Conservation (phyloP, 768 basidiomycete species). For the Hygrophoropsis aurantiaca region DNA sequence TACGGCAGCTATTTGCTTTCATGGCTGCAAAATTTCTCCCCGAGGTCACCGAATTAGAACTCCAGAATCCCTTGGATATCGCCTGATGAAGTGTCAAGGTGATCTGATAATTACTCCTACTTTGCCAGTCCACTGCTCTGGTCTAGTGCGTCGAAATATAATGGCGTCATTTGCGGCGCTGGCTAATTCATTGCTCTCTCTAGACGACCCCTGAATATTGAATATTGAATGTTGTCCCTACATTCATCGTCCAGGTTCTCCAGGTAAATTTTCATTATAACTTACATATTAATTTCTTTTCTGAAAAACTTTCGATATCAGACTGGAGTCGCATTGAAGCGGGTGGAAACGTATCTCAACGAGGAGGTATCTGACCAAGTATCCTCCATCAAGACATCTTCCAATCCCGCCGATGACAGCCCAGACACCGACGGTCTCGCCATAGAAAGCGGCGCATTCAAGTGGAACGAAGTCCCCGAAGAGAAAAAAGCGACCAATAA, state of each 20-base stretch:
- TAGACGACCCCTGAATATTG: no score
- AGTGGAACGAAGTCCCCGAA: conserved; percentile 53
- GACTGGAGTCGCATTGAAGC: conserved; percentile 56
- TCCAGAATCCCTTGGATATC: no score
- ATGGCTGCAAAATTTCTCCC: no score
- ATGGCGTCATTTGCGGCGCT: no score
- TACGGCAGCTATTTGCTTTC: no score
- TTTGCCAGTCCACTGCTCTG: no score
- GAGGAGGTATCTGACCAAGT: conserved; percentile 65
- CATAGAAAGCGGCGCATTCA: conserved; percentile 51
- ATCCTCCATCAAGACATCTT: conserved; percentile 48
- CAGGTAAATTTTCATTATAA: conserved; percentile 34
- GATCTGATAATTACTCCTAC: no score
- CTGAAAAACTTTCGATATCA: conserved; percentile 16
- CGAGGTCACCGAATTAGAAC: no score
- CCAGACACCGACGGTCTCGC: conserved; percentile 38
- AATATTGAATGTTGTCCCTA: conserved; percentile 79
- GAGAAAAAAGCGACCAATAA: conserved; percentile 11
- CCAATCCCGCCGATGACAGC: conserved; percentile 21
- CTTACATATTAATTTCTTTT: not conserved
- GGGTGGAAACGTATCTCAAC: conserved; percentile 58
- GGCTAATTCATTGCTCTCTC: no score
- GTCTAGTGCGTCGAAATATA: no score
- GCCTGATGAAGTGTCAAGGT: no score
- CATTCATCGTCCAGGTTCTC: conserved; percentile 76